Percentiles rank a stretch among this genome's conserved stretches.
Conservation (phyloP, 1,284 basidiomycete genomes). For the Fomes fomentarius region DNA sequence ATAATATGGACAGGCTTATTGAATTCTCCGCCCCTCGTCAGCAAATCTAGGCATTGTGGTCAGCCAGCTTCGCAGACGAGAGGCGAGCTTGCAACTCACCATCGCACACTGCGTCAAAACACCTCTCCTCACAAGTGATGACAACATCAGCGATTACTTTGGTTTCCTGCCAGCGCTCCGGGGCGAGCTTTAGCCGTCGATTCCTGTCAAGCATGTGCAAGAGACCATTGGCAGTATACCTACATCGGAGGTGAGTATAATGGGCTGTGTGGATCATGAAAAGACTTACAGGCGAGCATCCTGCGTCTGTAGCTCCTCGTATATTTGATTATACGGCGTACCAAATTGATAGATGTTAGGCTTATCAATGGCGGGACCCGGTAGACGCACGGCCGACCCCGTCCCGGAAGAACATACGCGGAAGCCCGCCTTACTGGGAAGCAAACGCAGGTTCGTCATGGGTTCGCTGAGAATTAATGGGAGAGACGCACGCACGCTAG, state of each 20-base stretch:
- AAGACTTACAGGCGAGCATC: conserved; percentile 79
- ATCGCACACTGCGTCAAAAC: conserved; percentile 98
- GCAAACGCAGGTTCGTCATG: conserved; percentile 13
- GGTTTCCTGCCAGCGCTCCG: conserved; percentile 96
- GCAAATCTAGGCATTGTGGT: conserved; percentile 64
- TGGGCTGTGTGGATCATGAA: conserved; percentile 2
- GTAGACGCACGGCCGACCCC: conserved; percentile 94
- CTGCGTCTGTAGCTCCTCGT: conserved; percentile 88
- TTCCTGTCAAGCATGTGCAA: conserved; percentile 98
- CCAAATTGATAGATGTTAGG: conserved; percentile 98
- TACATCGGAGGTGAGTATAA: conserved; percentile 36
- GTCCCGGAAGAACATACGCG: conserved; percentile 95
- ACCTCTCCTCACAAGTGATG: conserved; percentile 98
- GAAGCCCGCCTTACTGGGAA: conserved; percentile 79
- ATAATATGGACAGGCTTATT: conserved; percentile 96
- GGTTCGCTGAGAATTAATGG: not conserved
- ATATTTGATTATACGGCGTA: conserved; percentile 98
- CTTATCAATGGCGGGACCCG: conserved; percentile 95
- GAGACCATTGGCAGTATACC: conserved; percentile 96
- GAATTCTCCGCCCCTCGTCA: conserved; percentile 87
- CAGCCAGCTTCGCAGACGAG: conserved; percentile 13
- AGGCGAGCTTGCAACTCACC: conserved; percentile 69
- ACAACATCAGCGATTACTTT: conserved; percentile 91
- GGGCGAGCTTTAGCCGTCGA: conserved; percentile 88
- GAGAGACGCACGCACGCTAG: conserved; percentile 64